Conservation (phyloP, 139 green algal genomes). For the Asterochloris erici region DNA sequence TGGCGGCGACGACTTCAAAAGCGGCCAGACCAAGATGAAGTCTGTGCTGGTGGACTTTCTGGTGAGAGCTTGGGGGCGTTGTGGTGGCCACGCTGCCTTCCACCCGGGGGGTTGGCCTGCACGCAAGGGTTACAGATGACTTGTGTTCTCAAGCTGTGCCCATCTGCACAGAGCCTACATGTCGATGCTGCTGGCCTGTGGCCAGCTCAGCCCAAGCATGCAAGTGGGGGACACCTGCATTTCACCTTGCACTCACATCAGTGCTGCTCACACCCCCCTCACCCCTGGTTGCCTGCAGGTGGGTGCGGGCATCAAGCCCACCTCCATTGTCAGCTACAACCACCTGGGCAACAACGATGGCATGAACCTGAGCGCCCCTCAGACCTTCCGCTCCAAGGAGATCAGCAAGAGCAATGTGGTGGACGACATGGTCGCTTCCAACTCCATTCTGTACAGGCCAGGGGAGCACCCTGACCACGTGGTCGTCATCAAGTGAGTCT, state of each 20-base stretch:
- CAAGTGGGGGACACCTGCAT: no score
- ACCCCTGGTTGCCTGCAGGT: constrained; percentile 58
- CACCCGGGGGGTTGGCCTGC: no score
- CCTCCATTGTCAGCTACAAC: constrained; percentile 98
- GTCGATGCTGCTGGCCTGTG: no score
- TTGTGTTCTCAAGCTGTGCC: no score
- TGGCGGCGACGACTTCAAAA: constrained; percentile 99
- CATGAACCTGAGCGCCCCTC: constrained; percentile 93
- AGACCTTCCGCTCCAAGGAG: constrained; percentile 86
- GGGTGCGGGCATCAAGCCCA: constrained; percentile 97
- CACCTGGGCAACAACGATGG: constrained; percentile 99
- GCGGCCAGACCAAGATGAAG: constrained; percentile 98
- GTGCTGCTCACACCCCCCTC: no score
- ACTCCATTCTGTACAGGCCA: constrained; percentile 88
- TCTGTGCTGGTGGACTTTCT: constrained; percentile 94
- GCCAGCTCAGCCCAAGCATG: no score
- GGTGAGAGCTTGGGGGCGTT: background rate
- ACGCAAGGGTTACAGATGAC: no score
- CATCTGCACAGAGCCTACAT: no score
- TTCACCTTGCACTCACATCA: no score
- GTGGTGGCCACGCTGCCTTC: no score
- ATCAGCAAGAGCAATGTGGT: constrained; percentile 98
- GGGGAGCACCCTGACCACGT: constrained; percentile 98
- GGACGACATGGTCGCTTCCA: constrained; percentile 97
- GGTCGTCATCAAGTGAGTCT: constrained; percentile 94